Evolutionary conservation across 139 green algal genomes (phyloP), one percentile per base, ranked within the genome.

Genomic region (Coccomyxa sp.): DNA sequence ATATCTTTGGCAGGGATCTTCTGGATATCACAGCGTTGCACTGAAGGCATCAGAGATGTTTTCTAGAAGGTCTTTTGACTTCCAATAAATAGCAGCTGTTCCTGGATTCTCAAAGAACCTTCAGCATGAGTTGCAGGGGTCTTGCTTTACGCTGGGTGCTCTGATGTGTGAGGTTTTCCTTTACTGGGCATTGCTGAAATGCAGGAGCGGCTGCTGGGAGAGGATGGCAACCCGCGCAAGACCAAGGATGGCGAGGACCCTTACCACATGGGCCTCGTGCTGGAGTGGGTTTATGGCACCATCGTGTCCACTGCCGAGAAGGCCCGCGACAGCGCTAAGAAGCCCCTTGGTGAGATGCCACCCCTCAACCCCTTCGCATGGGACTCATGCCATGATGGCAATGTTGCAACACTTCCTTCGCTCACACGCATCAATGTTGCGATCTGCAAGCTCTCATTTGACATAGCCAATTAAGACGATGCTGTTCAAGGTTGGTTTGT

Each of bases 291-390:
- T 68, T 98, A 94, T 76, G 94, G 94, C 81, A 94, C 86, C 76
- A 97, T 98, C 74, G 94, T 97, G n/a, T 94, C 88, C 58, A 96
- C 93, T 0, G 94, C 94, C 13, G 94, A 98, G 84, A 98, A 98
- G 84, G 91, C 91, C 1, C 86, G 94, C 0, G 94, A 97, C 74
- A 92, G 91, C 16, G 93, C 94, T 25, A 95, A 95, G 80, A 87
- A 92, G 12, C 27, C 77, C 27, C 83, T 96, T 58, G 83, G 83
- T 86, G 25, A 77, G 58, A 60, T 21, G 13, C 31, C 16, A 78
- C 14, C 74, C 27, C 74, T 45, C 74, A 23, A 57, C 1, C 74
- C 74, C 30, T n/a, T 71, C 63, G 18, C 18, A 71, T 28, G 18
- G 63, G 63, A 71, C 63, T 25, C 10, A 11, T 71, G 63, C 18